Percentiles rank a stretch among this genome's conserved stretches.
These are phyloP conservation scores for Backusella parvicylindrica DNA, from an alignment of 192 early-diverging fungal species.

Conservation along the genomic window DNA sequence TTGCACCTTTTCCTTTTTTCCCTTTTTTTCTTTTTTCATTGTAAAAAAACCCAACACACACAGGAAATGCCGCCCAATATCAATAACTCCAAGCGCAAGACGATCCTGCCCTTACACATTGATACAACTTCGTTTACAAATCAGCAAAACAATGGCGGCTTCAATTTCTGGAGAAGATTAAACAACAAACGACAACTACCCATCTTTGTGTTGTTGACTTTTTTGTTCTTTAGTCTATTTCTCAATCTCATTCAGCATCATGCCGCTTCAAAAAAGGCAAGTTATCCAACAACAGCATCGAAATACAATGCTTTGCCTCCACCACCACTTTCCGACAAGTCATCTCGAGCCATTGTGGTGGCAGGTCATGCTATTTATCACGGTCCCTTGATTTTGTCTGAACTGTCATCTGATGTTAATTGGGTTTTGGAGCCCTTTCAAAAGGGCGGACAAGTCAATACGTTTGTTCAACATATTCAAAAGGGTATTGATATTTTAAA, in stretches of 20 bases:
- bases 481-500: conserved; percentile 23
- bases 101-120: conserved; percentile 19
- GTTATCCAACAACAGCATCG: background rate
- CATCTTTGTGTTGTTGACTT: conserved; percentile 4
- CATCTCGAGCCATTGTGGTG: conserved; percentile 21
- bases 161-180: conserved; percentile 1
- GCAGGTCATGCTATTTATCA: conserved; percentile 32
- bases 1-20: background rate
- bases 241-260: conserved; percentile 7
- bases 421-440: conserved; percentile 45
- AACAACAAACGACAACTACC: conserved; percentile 1
- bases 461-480: conserved; percentile 38
- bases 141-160: background rate
- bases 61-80: background rate
- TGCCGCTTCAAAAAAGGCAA: background rate
- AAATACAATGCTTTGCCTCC: conserved; percentile 16
- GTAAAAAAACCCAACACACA: background rate
- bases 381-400: conserved; percentile 3
- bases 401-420: conserved; percentile 12
- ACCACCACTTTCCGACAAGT: conserved; percentile 10
- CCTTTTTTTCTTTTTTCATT: background rate
- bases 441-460: conserved; percentile 32
- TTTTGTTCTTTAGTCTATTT: background rate
- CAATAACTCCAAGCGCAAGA: conserved; percentile 9
- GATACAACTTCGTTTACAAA: conserved; percentile 13